Evolutionary conservation across 371 early-diverging fungal genomes (phyloP), one percentile per base, ranked within the genome.

Genomic region (Circinella minor): DNA sequence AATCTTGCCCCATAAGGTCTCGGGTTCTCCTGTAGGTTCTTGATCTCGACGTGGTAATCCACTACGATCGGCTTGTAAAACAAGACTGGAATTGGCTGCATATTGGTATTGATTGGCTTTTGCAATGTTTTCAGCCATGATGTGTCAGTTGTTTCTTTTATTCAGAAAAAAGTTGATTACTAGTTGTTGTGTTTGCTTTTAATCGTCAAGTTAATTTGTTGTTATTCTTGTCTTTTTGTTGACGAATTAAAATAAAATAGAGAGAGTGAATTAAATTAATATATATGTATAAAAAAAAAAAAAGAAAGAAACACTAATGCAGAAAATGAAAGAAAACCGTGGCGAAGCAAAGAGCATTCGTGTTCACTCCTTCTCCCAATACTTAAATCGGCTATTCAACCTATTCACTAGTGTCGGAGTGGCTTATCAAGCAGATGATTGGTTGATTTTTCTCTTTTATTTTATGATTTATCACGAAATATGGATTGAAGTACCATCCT

Each of bases 1-100:
- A 18, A 98, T 91, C 55, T 89, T 87, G 38, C 98, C 98, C 83
- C 86, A 91, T 39, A 99, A 83, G 4, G 97, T 86, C 76, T 96
- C 98, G 37, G 96, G 93, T 73, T 98, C 98, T n/a, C 98, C 98
- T 34, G 95, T 92, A 34, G 97, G 97, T 75, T 98, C 98, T 68
- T 95, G 87, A 85, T 93, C 94, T 64, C 98, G 88, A 36, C 96
- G 92, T 39, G 95, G 90, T 48, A 92, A 80, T 13, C 86, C 87
- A 64, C 94, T 88, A 36, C 99, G 88, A 77, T 96, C 94, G 20
- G 94, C 92, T 61, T 93, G 93, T 27, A 97, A 87, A 4, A 98
- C 99, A 71, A 98, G 84, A 82, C 97, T 98, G 34, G 96, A 92
- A 78, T 94, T 97, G 36, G 95, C 95, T 27, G 95, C 92, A 80